A percentile compares a stretch with the other conserved stretches of the same genome.
These are phyloP conservation scores for Zangia roseola DNA, from an alignment of 768 basidiomycete genomes.

Conservation along the genomic window DNA sequence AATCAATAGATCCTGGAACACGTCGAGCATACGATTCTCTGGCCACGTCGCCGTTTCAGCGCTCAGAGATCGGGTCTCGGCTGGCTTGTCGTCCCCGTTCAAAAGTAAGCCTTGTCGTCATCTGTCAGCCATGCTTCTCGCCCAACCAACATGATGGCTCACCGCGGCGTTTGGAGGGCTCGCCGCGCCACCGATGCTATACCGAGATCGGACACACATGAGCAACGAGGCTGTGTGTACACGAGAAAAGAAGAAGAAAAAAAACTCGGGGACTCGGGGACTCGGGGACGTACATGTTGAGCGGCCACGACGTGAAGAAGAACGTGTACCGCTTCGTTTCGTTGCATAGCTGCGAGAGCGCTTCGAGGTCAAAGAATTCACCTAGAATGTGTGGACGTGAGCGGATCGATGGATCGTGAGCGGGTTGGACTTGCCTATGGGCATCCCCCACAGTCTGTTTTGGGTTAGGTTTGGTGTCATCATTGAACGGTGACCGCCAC, in stretches of 20 bases:
- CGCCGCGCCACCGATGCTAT: conserved; percentile 60
- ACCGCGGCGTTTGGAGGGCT: conserved; percentile 74
- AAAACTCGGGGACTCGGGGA: neutral
- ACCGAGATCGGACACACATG: neutral
- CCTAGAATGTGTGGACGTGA: conserved; percentile 37
- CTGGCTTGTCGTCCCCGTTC: too few relatives aligned
- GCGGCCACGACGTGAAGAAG: conserved; percentile 75
- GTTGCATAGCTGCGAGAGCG: conserved; percentile 53
- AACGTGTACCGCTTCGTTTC: conserved; percentile 65
- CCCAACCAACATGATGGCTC: conserved; percentile 24
- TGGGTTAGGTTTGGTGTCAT: too few relatives aligned
- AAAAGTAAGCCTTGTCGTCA: conserved; percentile 28
- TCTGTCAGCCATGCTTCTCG: neutral
- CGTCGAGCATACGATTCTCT: too few relatives aligned
- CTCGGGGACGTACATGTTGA: conserved; percentile 55
- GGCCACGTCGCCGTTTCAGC: too few relatives aligned
- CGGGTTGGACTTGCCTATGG: conserved; percentile 39
- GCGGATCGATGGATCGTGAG: neutral
- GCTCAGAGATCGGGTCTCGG: too few relatives aligned
- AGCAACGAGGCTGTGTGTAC: too few relatives aligned
- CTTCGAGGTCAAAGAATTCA: conserved; percentile 72
- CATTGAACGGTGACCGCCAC: conserved; percentile 17
- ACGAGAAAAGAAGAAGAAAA: neutral
- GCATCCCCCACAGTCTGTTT: conserved; percentile 70
- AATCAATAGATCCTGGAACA: too few relatives aligned